phyloP scores from a whole-genome alignment of 805 yeast genomes.

The Sugiyamaella marilandica region DNA sequence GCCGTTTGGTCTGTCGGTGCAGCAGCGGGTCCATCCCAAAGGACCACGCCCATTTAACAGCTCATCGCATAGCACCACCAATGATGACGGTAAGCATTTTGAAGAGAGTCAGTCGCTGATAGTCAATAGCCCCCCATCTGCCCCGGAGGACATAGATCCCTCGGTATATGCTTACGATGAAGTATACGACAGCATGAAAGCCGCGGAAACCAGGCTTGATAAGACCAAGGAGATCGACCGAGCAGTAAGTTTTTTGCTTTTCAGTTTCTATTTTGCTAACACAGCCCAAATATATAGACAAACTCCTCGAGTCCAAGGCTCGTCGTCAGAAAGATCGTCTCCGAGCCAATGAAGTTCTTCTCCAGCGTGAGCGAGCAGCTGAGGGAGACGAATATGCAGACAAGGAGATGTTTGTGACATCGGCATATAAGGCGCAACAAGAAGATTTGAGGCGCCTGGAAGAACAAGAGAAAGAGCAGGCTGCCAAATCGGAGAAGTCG shows the following conservation, averaged over 20 bases:
- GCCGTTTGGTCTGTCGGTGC: conserved; percentile 3
- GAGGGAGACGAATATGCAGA: conserved; percentile 39
- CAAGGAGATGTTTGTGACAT: conserved; percentile 46
- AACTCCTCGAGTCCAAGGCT: conserved; percentile 42
- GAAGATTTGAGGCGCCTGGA: conserved; percentile 26
- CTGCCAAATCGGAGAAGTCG: conserved; percentile 2
- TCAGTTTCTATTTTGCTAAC: neutral
- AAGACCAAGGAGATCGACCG: conserved; percentile 17
- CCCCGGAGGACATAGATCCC: conserved; percentile 8
- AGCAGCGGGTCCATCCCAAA: conserved; percentile 11
- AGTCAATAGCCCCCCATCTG: neutral
- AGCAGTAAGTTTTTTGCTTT: conserved; percentile 3
- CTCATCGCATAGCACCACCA: neutral
- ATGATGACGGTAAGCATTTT: neutral
- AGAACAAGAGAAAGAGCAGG: conserved; percentile 20
- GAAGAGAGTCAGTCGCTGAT: conserved; percentile 6
- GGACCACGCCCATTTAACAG: conserved; percentile 13
- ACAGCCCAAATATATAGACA: conserved; percentile 37
- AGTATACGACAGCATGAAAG: conserved; percentile 42
- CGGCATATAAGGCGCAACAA: conserved; percentile 41
- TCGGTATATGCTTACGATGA: conserved; percentile 43
- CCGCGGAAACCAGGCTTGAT: conserved; percentile 19
- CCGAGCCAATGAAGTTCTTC: conserved; percentile 36
- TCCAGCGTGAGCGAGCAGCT: conserved; percentile 36
- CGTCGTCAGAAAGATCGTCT: conserved; percentile 44